A percentile compares a stretch with the other conserved stretches of the same genome.
phyloP scores from a whole-genome alignment of 1,139 yeast species.

The Suhomyces guaymorum region DNA sequence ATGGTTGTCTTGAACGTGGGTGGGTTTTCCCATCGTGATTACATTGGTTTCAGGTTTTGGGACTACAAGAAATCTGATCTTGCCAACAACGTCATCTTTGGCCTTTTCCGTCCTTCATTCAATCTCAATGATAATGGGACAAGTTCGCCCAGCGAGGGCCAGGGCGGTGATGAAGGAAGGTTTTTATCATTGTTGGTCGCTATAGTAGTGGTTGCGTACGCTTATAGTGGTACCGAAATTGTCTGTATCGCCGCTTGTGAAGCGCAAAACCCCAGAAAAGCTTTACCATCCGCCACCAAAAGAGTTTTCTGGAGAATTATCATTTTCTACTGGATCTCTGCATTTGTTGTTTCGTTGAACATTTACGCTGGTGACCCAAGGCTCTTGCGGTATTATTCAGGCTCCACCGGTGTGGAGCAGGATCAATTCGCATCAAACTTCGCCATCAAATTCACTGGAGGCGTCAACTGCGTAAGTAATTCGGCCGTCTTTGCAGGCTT shows the following conservation, averaged over 20 bases:
- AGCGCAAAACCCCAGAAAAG: constrained; percentile 75
- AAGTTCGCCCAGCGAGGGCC: constrained; percentile 46
- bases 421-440: constrained; percentile 27
- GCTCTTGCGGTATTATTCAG: constrained; percentile 52
- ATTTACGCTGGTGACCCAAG: constrained; percentile 78
- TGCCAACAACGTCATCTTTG: constrained; percentile 55
- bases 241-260: constrained; percentile 88
- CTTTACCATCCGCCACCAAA: constrained; percentile 76
- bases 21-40: constrained; percentile 43
- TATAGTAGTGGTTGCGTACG: constrained; percentile 63
- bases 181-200: constrained; percentile 67
- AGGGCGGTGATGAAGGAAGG: constrained; percentile 65
- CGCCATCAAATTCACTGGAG: constrained; percentile 45
- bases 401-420: constrained; percentile 32
- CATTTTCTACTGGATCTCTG: constrained; percentile 65
- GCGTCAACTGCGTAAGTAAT: constrained; percentile 36
- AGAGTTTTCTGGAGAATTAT: constrained; percentile 73
- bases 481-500: constrained; percentile 46
- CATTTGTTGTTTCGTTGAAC: constrained; percentile 71
- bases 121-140: constrained; percentile 56
- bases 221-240: constrained; percentile 79
- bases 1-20: constrained; percentile 64
- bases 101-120: constrained; percentile 71
- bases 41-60: constrained; percentile 72
- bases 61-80: constrained; percentile 49